Percentiles rank a stretch among this genome's conserved stretches.
Evolutionary conservation across 2,329 filamentous ascomycete species (phyloP).

Genomic region (Penicillium fuscoglaucum): DNA sequence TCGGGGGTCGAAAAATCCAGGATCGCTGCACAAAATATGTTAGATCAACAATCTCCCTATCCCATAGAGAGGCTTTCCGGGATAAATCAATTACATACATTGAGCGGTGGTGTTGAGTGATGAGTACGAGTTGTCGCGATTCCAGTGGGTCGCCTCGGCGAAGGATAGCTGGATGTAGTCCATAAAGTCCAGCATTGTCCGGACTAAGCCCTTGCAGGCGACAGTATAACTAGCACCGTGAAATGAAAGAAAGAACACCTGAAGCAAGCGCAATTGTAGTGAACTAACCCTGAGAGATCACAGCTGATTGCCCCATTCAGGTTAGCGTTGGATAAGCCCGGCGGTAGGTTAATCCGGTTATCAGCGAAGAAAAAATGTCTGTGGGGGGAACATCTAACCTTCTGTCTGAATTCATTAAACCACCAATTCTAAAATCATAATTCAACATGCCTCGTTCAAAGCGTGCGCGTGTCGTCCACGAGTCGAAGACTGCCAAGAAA

Average conservation of each 20-base stretch:
- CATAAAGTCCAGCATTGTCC: slow-evolving; percentile 90
- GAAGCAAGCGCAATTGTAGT: background rate
- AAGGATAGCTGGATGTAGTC: slow-evolving; percentile 93
- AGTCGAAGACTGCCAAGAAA: slow-evolving; percentile 91
- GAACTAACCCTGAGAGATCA: background rate
- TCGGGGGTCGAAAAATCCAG: slow-evolving; percentile 85
- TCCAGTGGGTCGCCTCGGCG: slow-evolving; percentile 82
- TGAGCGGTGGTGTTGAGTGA: slow-evolving; percentile 79
- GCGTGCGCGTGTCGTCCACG: slow-evolving; percentile 82
- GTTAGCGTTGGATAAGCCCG: slow-evolving; percentile 41
- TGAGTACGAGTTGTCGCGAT: slow-evolving; percentile 87
- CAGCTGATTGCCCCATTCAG: slow-evolving; percentile 37
- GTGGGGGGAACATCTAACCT: slow-evolving; percentile 25
- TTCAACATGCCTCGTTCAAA: slow-evolving; percentile 90
- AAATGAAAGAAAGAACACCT: background rate
- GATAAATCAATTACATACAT: slow-evolving; percentile 50
- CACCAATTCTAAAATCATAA: slow-evolving; percentile 7
- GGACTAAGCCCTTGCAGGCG: slow-evolving; percentile 1
- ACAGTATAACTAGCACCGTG: background rate
- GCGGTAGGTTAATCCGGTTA: slow-evolving; percentile 40
- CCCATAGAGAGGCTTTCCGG: background rate
- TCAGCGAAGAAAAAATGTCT: slow-evolving; percentile 42
- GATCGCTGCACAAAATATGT: slow-evolving; percentile 58
- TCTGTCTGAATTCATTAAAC: slow-evolving; percentile 13
- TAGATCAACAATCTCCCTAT: background rate